Evolutionary conservation across 768 basidiomycete species (phyloP), one percentile per base, ranked within the genome.

Genomic region (Termitomyces bulborhizus): DNA sequence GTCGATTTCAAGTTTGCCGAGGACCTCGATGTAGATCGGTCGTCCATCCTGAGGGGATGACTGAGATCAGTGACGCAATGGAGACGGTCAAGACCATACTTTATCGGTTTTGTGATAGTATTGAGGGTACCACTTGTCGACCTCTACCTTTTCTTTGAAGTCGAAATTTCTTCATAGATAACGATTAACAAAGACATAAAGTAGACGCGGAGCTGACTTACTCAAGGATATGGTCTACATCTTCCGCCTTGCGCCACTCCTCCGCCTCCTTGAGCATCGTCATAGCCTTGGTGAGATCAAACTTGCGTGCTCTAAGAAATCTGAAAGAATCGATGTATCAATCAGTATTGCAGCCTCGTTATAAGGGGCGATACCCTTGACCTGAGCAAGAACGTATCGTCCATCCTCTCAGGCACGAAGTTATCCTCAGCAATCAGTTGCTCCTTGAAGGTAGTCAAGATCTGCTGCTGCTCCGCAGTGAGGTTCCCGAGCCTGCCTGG

Each of bases 61-160:
- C 1, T 24, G 51, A 39, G 45, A 32, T 54, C 12, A 47, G 51
- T 46, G 32, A 60, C 46, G 45, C 47, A 39, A 49, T 39, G 40
- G 6, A 46, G 9, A 36, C 3, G 37, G 39, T 40, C 51, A 29
- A 40, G 12, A 31, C 44, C 76, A 39, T 53, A 93, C 93, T 78
- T 87, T 93, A 78, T 98, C 96, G 61, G 78, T 88, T 76, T 92
- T 95, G 76, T 98, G 96, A 70, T 98, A 97, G 71, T 82, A 97
- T 64, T 96, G 93, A 2, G 95, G 94, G 65, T 97, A 98, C 64
- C 88, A 93, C 73, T 90, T 88, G 78, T 93, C 83, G 7, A 98
- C 94, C 62, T 84, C 78, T 37, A 70, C 72, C 66, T 86, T 86
- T 71, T 97, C 94, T 54, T 80, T 81, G 71, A 95, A 98, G 51